Evolutionary conservation across 192 early-diverging fungal species (phyloP), one percentile per base, ranked within the genome.

Genomic region (Allomyces javanicus): DNA sequence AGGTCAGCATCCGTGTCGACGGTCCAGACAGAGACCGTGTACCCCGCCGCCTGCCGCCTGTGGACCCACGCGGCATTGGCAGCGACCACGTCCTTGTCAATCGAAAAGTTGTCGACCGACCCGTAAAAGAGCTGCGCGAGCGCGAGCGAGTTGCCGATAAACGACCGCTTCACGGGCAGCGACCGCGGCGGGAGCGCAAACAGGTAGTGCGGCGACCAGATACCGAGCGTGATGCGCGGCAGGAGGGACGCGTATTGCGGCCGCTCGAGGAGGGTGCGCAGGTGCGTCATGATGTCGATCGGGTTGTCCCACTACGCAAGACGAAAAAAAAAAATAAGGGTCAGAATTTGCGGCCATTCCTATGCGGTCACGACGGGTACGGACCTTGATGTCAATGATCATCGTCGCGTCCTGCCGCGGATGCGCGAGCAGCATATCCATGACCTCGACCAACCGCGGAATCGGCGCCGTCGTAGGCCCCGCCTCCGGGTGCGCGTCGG

Each of bases 201-300:
- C 50, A 58, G 17, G 50, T 58, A 58, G 50, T 58, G 50, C 50
- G 50, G 50, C 50, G 50, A 58, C 50, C 50, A 58, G 50, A 58
- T 58, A 3, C 50, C 50, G 50, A 58, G 50, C 17, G 50, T 58
- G 50, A 58, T 58, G 50, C 50, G 50, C 3, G 50, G 50, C 17
- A 58, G 50, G 17, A 58, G 50, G 50, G 50, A 14, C 17, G 17
- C 21, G 17, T 58, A 58, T 58, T 58, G 50, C 5, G 50, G 50
- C 17, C 12, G 50, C 17, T 58, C 50, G 50, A 58, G 50, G 10
- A 58, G 12, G 50, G 17, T 3, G 50, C 50, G 50, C 12, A 58
- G 50, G 50, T 58, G 17, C 50, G 50, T 58, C 50, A 58, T 58
- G 50, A 58, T 58, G 50, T 1, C 50, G 3, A 58, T 14, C 50